Conservation (phyloP, 768 basidiomycete genomes). For the Tephrocybe sp. region DNA sequence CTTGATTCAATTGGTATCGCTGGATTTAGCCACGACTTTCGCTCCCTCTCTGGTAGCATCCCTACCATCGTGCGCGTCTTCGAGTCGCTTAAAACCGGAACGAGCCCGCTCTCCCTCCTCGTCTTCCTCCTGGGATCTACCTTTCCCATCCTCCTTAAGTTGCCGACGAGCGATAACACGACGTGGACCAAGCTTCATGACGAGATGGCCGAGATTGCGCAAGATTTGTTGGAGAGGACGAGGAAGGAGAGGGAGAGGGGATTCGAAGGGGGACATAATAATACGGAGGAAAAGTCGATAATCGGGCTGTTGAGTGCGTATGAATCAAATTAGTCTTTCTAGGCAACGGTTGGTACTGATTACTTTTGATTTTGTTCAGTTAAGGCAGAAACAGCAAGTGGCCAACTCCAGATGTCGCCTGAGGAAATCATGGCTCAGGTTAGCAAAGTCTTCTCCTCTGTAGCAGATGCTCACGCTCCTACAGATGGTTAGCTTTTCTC, state of each 20-base stretch:
- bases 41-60: constrained; percentile 46
- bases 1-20: constrained; percentile 60
- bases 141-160: constrained; percentile 32
- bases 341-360: too few species aligned
- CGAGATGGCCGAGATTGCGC: constrained; percentile 39
- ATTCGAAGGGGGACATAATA: constrained; percentile 16
- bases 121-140: constrained; percentile 35
- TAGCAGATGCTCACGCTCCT: background rate
- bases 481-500: constrained; percentile 13
- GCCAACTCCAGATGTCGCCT: constrained; percentile 30
- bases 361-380: constrained; percentile 22
- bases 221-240: constrained; percentile 36
- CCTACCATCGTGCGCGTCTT: constrained; percentile 42
- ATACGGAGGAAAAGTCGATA: constrained; percentile 33
- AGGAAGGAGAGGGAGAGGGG: constrained; percentile 32
- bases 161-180: constrained; percentile 36
- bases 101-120: constrained; percentile 26
- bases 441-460: background rate
- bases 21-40: constrained; percentile 60
- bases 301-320: constrained; percentile 18
- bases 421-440: constrained; percentile 45
- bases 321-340: too few species aligned
- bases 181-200: constrained; percentile 28
- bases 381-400: constrained; percentile 30
- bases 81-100: constrained; percentile 29